Base-by-base conservation (phyloP, 2,329 filamentous ascomycete species). In the Ramularia endophylla region DNA sequence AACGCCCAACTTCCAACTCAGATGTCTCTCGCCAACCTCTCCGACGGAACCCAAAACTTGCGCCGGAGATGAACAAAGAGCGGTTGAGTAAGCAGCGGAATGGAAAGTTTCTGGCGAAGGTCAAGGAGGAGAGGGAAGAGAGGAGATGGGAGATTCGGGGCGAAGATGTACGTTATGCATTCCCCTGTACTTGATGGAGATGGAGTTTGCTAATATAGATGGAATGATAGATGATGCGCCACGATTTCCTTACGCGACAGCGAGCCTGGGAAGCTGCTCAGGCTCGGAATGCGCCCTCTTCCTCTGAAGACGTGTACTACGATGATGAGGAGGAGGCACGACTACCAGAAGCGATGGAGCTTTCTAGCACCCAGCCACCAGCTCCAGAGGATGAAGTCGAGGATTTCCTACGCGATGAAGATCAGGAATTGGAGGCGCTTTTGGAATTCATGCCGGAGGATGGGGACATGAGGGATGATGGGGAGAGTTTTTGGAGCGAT, bases 81-180 rank as follows among this genome's bases (percentile, higher is more conserved):
- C 22, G 22, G 6, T 70, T 71, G 1, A 77, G 80, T 41, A 80
- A 86, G 57, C 70, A 74, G 40, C 69, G 85, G 43, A 70, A 85
- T 34, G 75, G 76, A 22, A 67, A 83, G 41, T 90, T 90, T 54
- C 65, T 90, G 44, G 77, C 80, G 57, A 83, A 67, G 39, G 66
- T 74, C 8, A 58, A 65, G 37, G 64, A 65, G 30, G 57, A 57
- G 2, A 56, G 70, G 30, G 70, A 73, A 4, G 69, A 73, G 4
- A 61, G 59, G 55, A 61, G 64, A 35, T 74, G 67, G 64, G 64
- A 67, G 44, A 53, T 53, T 12, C 56, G 70, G 20, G 65, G 68
- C 1, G 71, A 73, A 25, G 67, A 72, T 61, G 22, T 25, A 25
- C 11, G 22, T 25, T 25, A 25, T 11, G 22, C n/a, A n/a, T n/a